A percentile compares a stretch with the other conserved stretches of the same genome.
Evolutionary conservation across 1,139 yeast genomes (phyloP).

Genomic region (Blastobotrys apis): DNA sequence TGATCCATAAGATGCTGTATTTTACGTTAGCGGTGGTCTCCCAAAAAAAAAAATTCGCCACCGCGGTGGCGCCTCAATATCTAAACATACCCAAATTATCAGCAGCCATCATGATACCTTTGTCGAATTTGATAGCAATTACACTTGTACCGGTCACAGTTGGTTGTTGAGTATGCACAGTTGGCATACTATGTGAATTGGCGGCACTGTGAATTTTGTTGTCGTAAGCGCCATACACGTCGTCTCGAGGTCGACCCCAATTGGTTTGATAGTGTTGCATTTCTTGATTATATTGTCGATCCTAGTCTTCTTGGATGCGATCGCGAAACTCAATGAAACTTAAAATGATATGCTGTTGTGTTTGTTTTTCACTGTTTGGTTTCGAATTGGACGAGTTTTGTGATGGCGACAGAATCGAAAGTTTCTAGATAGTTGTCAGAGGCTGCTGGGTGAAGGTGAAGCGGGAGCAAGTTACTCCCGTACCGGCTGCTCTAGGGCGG

Average conservation of each 20-base stretch:
- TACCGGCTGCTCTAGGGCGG: too few species aligned
- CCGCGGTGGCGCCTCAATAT: too few species aligned
- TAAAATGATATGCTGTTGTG: neutral
- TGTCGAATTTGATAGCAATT: slow-evolving; percentile 80
- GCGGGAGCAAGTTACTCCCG: too few species aligned
- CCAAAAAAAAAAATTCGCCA: neutral
- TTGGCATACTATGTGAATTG: slow-evolving; percentile 24
- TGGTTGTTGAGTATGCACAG: slow-evolving; percentile 87
- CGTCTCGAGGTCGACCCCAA: slow-evolving; percentile 94
- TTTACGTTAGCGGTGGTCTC: neutral
- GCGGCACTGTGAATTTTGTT: slow-evolving; percentile 63
- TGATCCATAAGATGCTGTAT: slow-evolving; percentile 72
- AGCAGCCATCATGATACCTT: slow-evolving; percentile 92
- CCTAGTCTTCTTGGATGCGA: too few species aligned
- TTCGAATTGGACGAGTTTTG: too few species aligned
- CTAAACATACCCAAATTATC: slow-evolving; percentile 70
- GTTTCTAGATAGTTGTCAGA: too few species aligned
- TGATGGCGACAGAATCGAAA: too few species aligned
- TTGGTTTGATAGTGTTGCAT: slow-evolving; percentile 95
- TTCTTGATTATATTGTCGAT: too few species aligned
- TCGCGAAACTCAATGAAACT: too few species aligned
- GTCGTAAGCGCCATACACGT: slow-evolving; percentile 76
- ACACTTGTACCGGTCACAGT: slow-evolving; percentile 96
- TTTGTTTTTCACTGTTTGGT: too few species aligned
- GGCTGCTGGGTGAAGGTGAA: too few species aligned